Evolutionary conservation across 352 stramenopile species (phyloP).

Genomic region (Globisporangium okanoganense): DNA sequence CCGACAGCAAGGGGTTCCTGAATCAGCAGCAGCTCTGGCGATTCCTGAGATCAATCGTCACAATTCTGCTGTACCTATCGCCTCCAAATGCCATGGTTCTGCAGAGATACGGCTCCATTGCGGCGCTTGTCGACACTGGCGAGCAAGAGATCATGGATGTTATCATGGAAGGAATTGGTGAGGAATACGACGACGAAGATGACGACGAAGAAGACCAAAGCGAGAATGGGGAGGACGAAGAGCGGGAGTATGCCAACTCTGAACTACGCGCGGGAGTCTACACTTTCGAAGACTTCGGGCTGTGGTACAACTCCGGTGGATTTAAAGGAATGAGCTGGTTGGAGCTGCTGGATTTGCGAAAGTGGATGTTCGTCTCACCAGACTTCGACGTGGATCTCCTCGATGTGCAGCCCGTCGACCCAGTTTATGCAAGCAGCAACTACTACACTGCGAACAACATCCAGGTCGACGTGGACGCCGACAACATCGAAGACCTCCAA

Average conservation of each 20-base stretch:
- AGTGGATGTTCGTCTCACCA: slow-evolving; percentile 79
- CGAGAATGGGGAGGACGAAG: slow-evolving; percentile 3
- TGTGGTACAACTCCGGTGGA: slow-evolving; percentile 83
- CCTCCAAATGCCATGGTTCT: slow-evolving; percentile 55
- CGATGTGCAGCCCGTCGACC: slow-evolving; percentile 67
- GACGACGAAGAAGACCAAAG: slow-evolving; percentile 30
- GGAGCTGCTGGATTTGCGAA: slow-evolving; percentile 80
- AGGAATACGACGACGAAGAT: slow-evolving; percentile 32
- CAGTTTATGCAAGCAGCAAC: slow-evolving; percentile 66
- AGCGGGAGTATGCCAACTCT: slow-evolving; percentile 37
- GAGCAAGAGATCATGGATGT: slow-evolving; percentile 75
- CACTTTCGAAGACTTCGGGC: slow-evolving; percentile 81
- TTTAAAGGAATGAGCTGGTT: slow-evolving; percentile 82
- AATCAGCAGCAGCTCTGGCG: slow-evolving; percentile 81
- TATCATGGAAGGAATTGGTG: slow-evolving; percentile 56
- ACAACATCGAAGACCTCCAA: slow-evolving; percentile 29
- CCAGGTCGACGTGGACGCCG: slow-evolving; percentile 61
- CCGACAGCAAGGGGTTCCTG: slow-evolving; percentile 73
- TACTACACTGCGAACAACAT: slow-evolving; percentile 87
- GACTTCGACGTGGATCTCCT: slow-evolving; percentile 62
- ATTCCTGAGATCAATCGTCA: slow-evolving; percentile 79
- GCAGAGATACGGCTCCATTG: slow-evolving; percentile 55
- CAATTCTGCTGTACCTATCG: slow-evolving; percentile 68
- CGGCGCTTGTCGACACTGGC: slow-evolving; percentile 71
- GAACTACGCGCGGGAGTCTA: slow-evolving; percentile 56